Evolutionary conservation across 176 grass and related monocot genomes (phyloP), one percentile per base, ranked within the genome.

Genomic region (Phoenix roebelenii): DNA sequence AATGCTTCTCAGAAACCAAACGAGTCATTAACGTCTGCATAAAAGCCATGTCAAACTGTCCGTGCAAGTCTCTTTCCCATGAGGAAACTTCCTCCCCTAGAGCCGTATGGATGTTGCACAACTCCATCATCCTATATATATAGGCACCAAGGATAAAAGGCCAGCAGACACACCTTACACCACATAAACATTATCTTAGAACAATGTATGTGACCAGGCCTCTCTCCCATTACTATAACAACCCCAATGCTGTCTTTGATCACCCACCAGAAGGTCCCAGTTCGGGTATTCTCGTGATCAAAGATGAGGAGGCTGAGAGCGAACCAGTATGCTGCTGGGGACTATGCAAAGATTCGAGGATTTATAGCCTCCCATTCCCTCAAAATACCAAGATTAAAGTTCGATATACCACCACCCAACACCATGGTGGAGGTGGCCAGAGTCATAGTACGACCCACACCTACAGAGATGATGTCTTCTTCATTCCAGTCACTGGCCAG

Each of bases 131-230:
- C 32, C 10, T 44, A 14, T 44, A 44, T 10, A 44, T 12, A 44
- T 3, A 44, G 35, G 35, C 35, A 44, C 10, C 35, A 44, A 44
- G 35, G 1, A 44, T 1, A 44, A 12, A 14, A 44, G 9, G 9
- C 9, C 35, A 44, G 10, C 35, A 44, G 12, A 14, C 35, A 12
- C 7, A 44, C 10, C 35, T 44, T 44, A 44, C 35, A 44, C 35
- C 10, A 44, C 14, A 44, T 12, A 9, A 14, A 9, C 35, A 44
- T 44, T 1, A 12, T 14, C 35, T 44, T 44, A 44, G 35, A 44
- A 12, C 35, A 16, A 80, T 85, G 83, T 85, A 81, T 60, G 55
- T 70, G 15, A 80, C 83, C 3, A 77, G 58, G 60, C 68, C 58
- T 5, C 18, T 81, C 16, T 76, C 83, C 3, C 24, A 19, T n/a